Base-by-base conservation (phyloP, 2,329 filamentous ascomycete species). In the Penicillium sp. region DNA sequence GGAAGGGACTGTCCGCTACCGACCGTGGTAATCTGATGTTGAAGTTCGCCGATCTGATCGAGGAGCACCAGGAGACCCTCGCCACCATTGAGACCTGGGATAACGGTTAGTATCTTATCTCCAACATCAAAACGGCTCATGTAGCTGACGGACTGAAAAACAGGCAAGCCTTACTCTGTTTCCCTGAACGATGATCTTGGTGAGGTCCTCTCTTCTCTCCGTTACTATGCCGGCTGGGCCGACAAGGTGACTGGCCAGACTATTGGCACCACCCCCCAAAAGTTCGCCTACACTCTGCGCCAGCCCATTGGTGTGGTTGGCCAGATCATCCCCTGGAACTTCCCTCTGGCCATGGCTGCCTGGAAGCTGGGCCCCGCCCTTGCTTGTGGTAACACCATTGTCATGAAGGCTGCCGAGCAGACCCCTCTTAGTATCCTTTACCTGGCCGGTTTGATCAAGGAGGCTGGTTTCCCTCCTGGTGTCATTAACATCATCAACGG, bases 211-310 rank as follows among this genome's bases (percentile, higher is more conserved):
- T 86, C 82, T 69, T 88, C 84, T 77, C 76, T 97, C 69, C 86
- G 92, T 75, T 97, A 93, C 80, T 94, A 92, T 68, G 91, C 84
- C 69, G 92, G 92, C 59, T 96, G 89, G 87, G 89, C 91, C 68
- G 92, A 96, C 82, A 96, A 96, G 86, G 87, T 94, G 63, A 82
- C 87, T 75, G 91, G 92, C 75, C 91, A 92, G 81, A 90, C 91
- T 54, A 86, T 94, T 43, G 57, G 62, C 55, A 72, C 70, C 53
- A 68, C 65, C 2, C 64, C 64, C 15, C 87, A 89, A 63, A 90
- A 87, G 75, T 91, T 95, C 79, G 88, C 90, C 79, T 95, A 94
- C 80, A 92, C 89, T 61, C 81, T 84, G 68, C 84, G 85, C 64
- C 90, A 96, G 82, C 89, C 91, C 9, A 79, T 86, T 61, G 89